Conservation (phyloP, 2,329 filamentous ascomycete species). For the Cadophora sp. region DNA sequence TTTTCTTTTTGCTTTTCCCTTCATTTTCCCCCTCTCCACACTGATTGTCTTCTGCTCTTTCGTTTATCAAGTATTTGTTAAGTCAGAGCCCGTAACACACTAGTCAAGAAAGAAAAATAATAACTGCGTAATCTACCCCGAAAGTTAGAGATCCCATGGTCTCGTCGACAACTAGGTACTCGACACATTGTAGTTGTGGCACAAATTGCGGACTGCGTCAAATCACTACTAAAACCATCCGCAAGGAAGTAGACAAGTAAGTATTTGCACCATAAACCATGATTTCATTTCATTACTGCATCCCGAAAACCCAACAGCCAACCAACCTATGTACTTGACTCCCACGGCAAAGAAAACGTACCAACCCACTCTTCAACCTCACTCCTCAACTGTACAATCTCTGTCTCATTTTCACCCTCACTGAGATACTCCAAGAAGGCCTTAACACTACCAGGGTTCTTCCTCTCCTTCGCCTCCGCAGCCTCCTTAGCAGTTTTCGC, state of each 20-base stretch:
- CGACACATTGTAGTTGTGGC: too few relatives aligned
- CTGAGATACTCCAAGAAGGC: constrained; percentile 73
- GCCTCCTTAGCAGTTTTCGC: constrained; percentile 75
- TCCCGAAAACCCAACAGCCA: neutral
- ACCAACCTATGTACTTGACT: constrained; percentile 39
- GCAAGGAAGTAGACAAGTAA: neutral
- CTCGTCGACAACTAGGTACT: too few relatives aligned
- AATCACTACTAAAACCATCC: too few relatives aligned
- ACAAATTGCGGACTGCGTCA: too few relatives aligned
- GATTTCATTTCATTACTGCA: constrained; percentile 7
- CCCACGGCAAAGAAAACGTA: constrained; percentile 76
- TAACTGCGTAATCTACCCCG: too few relatives aligned
- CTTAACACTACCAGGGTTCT: constrained; percentile 68
- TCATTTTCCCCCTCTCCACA: too few relatives aligned
- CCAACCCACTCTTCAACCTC: constrained; percentile 83
- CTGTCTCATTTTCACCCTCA: constrained; percentile 69
- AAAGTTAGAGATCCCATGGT: too few relatives aligned
- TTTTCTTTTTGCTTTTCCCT: neutral
- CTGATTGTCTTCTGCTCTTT: too few relatives aligned
- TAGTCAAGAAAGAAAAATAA: too few relatives aligned
- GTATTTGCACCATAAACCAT: neutral
- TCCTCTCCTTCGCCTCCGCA: constrained; percentile 71
- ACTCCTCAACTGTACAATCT: constrained; percentile 74
- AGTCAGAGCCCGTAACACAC: too few relatives aligned
- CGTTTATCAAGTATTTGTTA: too few relatives aligned